Evolutionary conservation across 1,284 basidiomycete genomes (phyloP), one percentile per base, ranked within the genome.

Genomic region (Tilletiaria anomala): DNA sequence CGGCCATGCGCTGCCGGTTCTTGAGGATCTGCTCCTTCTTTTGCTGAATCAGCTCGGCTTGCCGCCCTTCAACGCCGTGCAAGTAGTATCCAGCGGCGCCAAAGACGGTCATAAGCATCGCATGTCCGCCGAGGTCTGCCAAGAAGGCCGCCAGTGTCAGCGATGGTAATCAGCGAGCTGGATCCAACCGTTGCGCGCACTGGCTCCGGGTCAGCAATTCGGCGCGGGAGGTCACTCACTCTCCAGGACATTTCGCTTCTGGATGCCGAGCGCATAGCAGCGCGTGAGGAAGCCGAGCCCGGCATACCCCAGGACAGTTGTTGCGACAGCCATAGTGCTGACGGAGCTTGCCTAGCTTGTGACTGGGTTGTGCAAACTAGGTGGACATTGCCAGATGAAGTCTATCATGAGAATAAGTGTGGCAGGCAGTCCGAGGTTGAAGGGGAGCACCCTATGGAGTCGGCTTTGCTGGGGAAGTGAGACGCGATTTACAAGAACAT

Each of bases 211-310:
- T n/a, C n/a, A n/a, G 2, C 20, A 32, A 15, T 21, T n/a, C 4
- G 12, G 5, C 2, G 16, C 6, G n/a, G n/a, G n/a, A n/a, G n/a
- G n/a, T n/a, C 3, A 64, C 62, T 47, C 42, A 65, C 62, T 63
- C 29, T 65, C 62, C 14, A 65, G 53, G 36, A 64, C 58, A 51
- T 64, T 64, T 21, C 62, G 42, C 54, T 60, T 61, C 47, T 65
- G 62, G 33, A 65, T 42, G 37, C 61, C 62, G 15, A 65, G 55
- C 4, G 57, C 58, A 32, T 58, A 64, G 53, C 59, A 64, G 21
- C 62, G 54, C 37, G 62, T 61, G 24, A 61, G 41, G 46, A 65
- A 64, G 8, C 62, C 62, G 35, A 64, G 46, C 6, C 59, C 54
- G 26, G 62, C 59, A 40, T 58, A 65, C 15, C 62, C 59, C 33